These are phyloP conservation scores for Solanum etuberosum DNA, from an alignment of 257 asterid species.

Conservation along the genomic window DNA sequence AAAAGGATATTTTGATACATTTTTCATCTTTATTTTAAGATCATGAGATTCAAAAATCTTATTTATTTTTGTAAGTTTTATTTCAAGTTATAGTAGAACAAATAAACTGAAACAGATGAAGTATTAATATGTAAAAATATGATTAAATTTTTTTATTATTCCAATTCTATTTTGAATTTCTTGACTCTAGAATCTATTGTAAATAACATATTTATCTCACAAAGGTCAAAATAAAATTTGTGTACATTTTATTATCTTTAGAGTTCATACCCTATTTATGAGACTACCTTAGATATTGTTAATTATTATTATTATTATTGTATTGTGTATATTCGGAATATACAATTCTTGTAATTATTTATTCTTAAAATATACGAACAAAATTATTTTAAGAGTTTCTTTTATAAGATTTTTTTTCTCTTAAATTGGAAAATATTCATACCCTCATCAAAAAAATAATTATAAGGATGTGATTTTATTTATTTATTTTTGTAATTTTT, in stretches of 20 bases:
- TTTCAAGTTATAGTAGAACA: not conserved
- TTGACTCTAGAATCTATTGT: no score
- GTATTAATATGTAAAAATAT: no score
- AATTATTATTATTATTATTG: no score
- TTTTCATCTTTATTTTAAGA: not conserved
- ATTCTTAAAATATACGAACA: not conserved
- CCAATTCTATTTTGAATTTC: no score
- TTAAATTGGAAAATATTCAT: not conserved
- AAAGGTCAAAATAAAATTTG: not conserved
- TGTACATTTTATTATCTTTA: not conserved
- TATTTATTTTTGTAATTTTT: not conserved
- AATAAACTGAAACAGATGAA: no score
- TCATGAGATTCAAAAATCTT: not conserved
- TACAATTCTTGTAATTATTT: not conserved
- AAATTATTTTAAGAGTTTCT: not conserved
- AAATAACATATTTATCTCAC: not conserved
- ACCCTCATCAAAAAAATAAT: not conserved
- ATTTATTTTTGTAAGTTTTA: no score
- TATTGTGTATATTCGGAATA: not conserved
- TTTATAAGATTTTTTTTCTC: not conserved
- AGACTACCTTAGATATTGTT: not conserved
- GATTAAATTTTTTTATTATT: no score
- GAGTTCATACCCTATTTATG: fast-evolving
- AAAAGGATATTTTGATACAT: not conserved
- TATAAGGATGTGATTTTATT: not conserved